Conservation (phyloP, 2,329 filamentous ascomycete species). For the Gaeumannomyces sp. region DNA sequence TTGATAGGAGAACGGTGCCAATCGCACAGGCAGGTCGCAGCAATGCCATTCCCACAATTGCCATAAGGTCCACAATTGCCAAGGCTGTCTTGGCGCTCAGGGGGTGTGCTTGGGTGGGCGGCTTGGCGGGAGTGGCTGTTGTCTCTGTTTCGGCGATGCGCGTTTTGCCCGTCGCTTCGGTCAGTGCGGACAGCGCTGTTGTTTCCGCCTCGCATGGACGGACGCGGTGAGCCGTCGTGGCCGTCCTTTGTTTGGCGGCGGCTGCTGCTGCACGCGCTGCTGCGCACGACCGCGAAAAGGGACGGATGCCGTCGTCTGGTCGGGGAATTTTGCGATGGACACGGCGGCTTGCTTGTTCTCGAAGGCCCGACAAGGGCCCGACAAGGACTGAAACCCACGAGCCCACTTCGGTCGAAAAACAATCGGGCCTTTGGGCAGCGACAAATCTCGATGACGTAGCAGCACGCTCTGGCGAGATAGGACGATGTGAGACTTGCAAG, state of each 20-base stretch:
- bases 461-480: neutral
- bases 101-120: no score
- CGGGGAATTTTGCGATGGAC: neutral
- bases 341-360: neutral
- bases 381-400: neutral
- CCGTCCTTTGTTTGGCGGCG: no score
- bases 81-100: no score
- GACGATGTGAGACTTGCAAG: neutral
- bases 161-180: no score
- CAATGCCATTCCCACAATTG: no score
- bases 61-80: no score
- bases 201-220: no score
- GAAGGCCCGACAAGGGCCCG: neutral
- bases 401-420: neutral
- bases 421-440: neutral
- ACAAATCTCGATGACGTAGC: neutral
- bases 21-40: no score
- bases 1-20: no score
- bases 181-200: no score
- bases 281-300: neutral
- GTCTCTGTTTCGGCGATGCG: no score
- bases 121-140: neutral
- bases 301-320: neutral
- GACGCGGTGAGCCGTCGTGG: no score
- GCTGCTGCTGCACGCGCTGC: neutral